Evolutionary conservation across 2,329 filamentous ascomycete genomes (phyloP), one percentile per base, ranked within the genome.

Genomic region (Diaporthe helianthi): DNA sequence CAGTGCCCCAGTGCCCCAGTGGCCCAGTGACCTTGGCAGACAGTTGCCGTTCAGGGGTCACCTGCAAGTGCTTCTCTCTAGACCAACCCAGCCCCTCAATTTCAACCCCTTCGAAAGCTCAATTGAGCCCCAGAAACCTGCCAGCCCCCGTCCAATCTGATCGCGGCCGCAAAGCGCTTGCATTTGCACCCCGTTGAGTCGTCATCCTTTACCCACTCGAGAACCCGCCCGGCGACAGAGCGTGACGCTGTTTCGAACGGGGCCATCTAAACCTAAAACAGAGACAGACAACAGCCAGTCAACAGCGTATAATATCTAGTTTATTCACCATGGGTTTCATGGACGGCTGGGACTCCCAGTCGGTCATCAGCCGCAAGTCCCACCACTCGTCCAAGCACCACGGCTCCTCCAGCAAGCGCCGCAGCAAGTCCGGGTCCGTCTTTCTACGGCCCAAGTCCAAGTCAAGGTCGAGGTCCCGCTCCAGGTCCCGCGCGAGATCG

Each of bases 401-500:
- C 13, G 71, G 71, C 19, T 71, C 71, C 44, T 71, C 69, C 65
- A 54, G 65, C 69, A 75, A 77, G 72, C 74, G 73, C 67, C 74
- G 75, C 75, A 75, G 73, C 53, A 67, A 73, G 53, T 72, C 69
- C 53, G 24, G 52, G 51, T 63, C 46, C 46, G 53, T 72, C 67
- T n/a, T 49, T 15, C 41, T 67, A 29, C 52, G 65, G 52, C 65
- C 65, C 8, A 69, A 69, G 49, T 80, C 80, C 47, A 77, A 69
- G 49, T 80, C 80, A 47, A 77, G 78, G 64, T 80, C 79, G 61
- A 78, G 78, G 61, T 84, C 80, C 66, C 76, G 79, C 71, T 78
- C 78, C 65, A 77, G 76, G 73, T 79, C 80, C 66, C 76, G 79
- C 71, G 78, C 78, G 63, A 77, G 76, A 73, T 79, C 78, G 55